Base-by-base conservation (phyloP, 495 filamentous ascomycete genomes). In the Chaetomium tenue region DNA sequence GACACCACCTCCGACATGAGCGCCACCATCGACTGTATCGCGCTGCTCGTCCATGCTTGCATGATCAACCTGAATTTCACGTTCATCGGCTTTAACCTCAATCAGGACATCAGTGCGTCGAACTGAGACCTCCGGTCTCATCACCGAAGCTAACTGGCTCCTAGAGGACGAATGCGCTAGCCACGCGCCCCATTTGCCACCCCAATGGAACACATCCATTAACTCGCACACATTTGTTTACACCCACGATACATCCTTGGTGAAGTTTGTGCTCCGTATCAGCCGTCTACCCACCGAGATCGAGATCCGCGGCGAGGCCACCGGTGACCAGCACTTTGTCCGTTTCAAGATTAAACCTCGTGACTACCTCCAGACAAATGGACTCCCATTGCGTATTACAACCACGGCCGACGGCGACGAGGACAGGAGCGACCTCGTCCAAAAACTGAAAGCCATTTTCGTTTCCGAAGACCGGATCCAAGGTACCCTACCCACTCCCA, bases 161-260 rank as follows among this genome's bases (percentile, higher is more conserved):
- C 20, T 44, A 74, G 79, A 80, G 71, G 63, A 76, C 44, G 75
- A 79, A 69, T 79, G 76, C 63, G 64, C 68, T 13, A 58, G 72
- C 57, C 65, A 81, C 25, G 79, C 78, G 16, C 83, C 83, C 53
- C 81, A 87, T n/a, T 84, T 98, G 11, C 89, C 90, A 4, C 23
- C 81, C 20, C 81, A 87, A 79, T 97, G 92, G 92, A 96, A 96
- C 74, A 77, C 83, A 42, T 79, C 79, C 23, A 83, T 82, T 64
- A 80, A 79, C 67, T 84, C 83, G 13, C 89, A 88, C 75, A 83
- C 88, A 55, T 95, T 98, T 75, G 86, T 93, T 59, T 98, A 98
- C 78, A 84, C 87, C 2, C 95, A 97, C 70, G 77, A 84, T n/a
- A 91, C 97, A 73, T 95, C 92, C 0, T 86, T 92, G 16, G 90